Evolutionary conservation across 768 basidiomycete species (phyloP), one percentile per base, ranked within the genome.

Genomic region (Gloeostereum incarnatum): DNA sequence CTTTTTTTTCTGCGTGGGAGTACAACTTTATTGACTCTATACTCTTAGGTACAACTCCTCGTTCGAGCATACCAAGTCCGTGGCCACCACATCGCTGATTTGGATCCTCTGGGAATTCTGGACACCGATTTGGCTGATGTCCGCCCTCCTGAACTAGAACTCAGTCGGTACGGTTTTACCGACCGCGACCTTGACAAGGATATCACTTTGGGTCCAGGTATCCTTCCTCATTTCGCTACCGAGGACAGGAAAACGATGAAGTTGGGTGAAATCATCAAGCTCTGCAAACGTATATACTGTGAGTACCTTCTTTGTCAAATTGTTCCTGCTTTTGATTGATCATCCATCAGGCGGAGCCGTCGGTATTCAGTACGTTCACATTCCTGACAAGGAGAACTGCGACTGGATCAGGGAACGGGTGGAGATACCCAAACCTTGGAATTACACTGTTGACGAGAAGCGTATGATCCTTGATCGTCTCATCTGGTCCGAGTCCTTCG

Each of bases 401-500:
- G 93, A 99, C 62, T 99, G 96, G 96, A 93, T 99, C 51, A 75
- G 96, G 47, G 90, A 92, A 55, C 87, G 96, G 42, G 71, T 98
- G 31, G 96, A 99, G 60, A 81, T 83, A 11, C 96, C 96, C 1
- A 82, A 86, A 51, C 94, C 94, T 5, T 97, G 91, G 91, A 90
- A 92, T 52, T 99, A 98, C 65, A 88, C 86, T 36, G 75, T 93
- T 37, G 96, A 99, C 51, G 96, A 99, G 68, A 99, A 98, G 64
- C 82, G 91, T 33, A 93, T 98, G 88, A 93, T 99, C 47, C 77
- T 99, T 40, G 96, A 99, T 65, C 88, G 96, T 44, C 82, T 97
- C 50, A 97, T 98, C 57, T 99, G 96, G 96, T 98, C 94, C n/a
- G 96, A 98, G 52, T 85, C 88, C 3, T 98, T 98, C 54, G 96